phyloP scores from a whole-genome alignment of 176 grass and related monocot species.

The Zea luxurians region DNA sequence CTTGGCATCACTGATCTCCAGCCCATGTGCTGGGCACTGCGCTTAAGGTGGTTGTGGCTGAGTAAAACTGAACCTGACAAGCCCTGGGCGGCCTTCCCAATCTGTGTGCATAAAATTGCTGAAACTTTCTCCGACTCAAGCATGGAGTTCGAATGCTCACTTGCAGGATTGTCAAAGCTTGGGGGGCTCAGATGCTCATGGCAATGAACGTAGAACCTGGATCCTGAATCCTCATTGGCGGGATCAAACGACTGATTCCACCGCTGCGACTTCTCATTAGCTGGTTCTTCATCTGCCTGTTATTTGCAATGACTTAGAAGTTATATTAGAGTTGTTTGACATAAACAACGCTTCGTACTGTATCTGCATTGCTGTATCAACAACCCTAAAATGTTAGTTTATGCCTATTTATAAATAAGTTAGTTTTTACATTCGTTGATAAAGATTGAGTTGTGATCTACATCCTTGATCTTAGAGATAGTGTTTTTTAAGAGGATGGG shows the following conservation, averaged over 20 bases:
- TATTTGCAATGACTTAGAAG: conserved; percentile 21
- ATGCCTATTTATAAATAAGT: conserved; percentile 1
- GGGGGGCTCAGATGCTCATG: neutral
- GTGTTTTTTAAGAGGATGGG: neutral
- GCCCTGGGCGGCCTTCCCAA: too few species aligned
- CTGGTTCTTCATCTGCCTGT: conserved; percentile 12
- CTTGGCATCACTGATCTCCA: too few species aligned
- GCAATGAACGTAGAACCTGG: neutral
- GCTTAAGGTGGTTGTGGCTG: too few species aligned
- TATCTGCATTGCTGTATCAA: neutral
- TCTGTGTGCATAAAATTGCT: too few species aligned
- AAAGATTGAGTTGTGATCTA: neutral
- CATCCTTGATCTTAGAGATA: neutral
- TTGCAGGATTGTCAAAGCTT: neutral
- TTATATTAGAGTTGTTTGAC: neutral
- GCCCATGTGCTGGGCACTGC: too few species aligned
- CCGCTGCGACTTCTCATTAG: neutral
- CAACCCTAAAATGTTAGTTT: neutral
- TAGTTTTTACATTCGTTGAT: neutral
- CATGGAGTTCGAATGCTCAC: neutral
- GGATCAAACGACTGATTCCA: neutral
- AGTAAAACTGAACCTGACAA: too few species aligned
- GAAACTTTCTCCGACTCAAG: too few species aligned
- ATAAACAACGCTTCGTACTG: neutral
- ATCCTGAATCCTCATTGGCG: neutral